These are phyloP conservation scores for Sarocladium brachiariae DNA, from an alignment of 2,329 filamentous ascomycete genomes.

Conservation along the genomic window DNA sequence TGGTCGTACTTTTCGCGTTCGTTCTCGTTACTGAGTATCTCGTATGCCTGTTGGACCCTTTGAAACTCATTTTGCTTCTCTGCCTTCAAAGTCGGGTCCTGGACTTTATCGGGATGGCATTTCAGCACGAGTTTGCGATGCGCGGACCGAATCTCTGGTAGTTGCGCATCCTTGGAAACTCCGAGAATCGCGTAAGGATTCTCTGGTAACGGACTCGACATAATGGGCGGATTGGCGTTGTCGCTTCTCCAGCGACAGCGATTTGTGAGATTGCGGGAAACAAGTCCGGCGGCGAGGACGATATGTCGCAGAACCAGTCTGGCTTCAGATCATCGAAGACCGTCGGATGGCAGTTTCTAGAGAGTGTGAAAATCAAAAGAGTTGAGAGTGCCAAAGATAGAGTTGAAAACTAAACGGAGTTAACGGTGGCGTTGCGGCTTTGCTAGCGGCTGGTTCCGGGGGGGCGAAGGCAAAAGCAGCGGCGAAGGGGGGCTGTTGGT, in stretches of 20 bases:
- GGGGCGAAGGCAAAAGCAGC: conserved; percentile 3
- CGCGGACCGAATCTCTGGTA: conserved; percentile 66
- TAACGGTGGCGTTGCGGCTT: conserved; percentile 6
- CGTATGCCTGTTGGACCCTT: conserved; percentile 86
- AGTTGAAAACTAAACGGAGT: conserved; percentile 1
- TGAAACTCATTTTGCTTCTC: conserved; percentile 84
- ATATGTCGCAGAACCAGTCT: conserved; percentile 1
- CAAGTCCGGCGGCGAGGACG: neutral
- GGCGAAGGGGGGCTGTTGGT: neutral
- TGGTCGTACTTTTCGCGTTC: conserved; percentile 67
- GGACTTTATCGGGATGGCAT: conserved; percentile 87
- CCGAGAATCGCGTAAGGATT: conserved; percentile 79
- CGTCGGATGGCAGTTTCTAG: neutral
- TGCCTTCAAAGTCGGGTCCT: conserved; percentile 68
- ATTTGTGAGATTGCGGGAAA: neutral
- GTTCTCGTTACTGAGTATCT: conserved; percentile 73
- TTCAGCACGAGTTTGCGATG: conserved; percentile 83
- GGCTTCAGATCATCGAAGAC: conserved; percentile 4
- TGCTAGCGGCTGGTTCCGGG: conserved; percentile 5
- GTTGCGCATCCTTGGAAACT: conserved; percentile 63
- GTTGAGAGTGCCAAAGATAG: conserved; percentile 4
- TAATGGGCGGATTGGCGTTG: conserved; percentile 16
- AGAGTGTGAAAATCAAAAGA: neutral
- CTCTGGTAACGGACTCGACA: conserved; percentile 44
- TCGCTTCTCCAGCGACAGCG: neutral